phyloP scores from a whole-genome alignment of 2,329 filamentous ascomycete genomes.

The Trichophyton benhamiae region DNA sequence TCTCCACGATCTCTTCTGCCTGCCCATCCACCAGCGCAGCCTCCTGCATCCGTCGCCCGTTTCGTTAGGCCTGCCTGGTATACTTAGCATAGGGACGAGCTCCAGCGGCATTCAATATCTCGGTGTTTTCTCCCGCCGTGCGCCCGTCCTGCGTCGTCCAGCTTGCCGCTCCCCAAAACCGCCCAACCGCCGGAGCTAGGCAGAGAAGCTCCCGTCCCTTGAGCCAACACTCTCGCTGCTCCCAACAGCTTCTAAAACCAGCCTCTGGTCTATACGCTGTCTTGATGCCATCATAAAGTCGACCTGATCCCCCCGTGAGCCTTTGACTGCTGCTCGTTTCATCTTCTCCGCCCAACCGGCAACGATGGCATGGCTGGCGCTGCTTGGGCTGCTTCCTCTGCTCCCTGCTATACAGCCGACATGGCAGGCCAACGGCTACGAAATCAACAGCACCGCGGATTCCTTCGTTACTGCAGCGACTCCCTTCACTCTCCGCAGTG shows the following conservation, averaged over 20 bases:
- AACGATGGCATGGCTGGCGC: conserved; percentile 11
- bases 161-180: neutral
- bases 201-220: neutral
- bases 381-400: conserved; percentile 7
- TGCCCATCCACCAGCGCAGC: neutral
- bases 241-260: neutral
- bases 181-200: neutral
- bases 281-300: neutral
- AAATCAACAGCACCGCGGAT: conserved; percentile 45
- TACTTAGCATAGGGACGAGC: neutral
- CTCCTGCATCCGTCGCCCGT: neutral
- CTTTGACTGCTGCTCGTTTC: neutral
- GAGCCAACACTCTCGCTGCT: neutral
- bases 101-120: neutral
- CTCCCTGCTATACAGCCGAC: conserved; percentile 18
- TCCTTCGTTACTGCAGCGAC: conserved; percentile 46
- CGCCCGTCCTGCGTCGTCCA: neutral
- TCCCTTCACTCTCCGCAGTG: conserved; percentile 53
- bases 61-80: neutral
- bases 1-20: neutral
- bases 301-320: neutral
- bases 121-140: neutral
- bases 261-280: neutral
- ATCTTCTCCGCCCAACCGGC: neutral
- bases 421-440: conserved; percentile 18